These are phyloP conservation scores for Plantago major DNA, from an alignment of 257 asterid genomes.

Conservation along the genomic window DNA sequence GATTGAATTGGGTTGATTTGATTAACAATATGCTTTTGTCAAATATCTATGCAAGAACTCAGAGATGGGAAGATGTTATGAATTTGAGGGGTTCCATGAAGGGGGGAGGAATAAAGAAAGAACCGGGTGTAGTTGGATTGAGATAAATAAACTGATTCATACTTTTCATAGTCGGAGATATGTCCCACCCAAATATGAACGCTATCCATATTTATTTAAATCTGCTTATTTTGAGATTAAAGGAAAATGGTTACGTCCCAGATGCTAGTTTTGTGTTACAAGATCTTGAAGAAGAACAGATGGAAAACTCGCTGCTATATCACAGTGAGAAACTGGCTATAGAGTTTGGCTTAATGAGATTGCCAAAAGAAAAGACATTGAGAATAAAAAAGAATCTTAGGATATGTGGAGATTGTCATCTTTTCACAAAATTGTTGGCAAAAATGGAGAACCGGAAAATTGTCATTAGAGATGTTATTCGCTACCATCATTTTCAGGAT, in stretches of 20 bases:
- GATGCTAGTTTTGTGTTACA: conserved; percentile 81
- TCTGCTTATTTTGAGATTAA: conserved; percentile 45
- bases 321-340: conserved; percentile 93
- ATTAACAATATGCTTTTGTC: conserved; percentile 65
- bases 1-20: no score
- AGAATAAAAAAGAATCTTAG: conserved; percentile 81
- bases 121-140: conserved; percentile 97
- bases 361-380: conserved; percentile 57
- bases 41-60: conserved; percentile 71
- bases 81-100: conserved; percentile 59
- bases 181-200: conserved; percentile 54
- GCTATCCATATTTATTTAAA: conserved; percentile 49
- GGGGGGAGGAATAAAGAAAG: conserved; percentile 67
- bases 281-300: conserved; percentile 87
- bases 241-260: conserved; percentile 71
- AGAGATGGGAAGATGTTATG: conserved; percentile 68
- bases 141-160: conserved; percentile 62
- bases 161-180: conserved; percentile 73
- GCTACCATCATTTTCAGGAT: conserved; percentile 84
- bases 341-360: conserved; percentile 59
- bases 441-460: conserved; percentile 53
- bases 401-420: conserved; percentile 88
- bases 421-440: conserved; percentile 69
- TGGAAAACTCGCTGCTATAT: conserved; percentile 70
- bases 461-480: conserved; percentile 82